These are phyloP conservation scores for Eimeria sp. DNA, from an alignment of 169 alveolate species.

Conservation along the genomic window DNA sequence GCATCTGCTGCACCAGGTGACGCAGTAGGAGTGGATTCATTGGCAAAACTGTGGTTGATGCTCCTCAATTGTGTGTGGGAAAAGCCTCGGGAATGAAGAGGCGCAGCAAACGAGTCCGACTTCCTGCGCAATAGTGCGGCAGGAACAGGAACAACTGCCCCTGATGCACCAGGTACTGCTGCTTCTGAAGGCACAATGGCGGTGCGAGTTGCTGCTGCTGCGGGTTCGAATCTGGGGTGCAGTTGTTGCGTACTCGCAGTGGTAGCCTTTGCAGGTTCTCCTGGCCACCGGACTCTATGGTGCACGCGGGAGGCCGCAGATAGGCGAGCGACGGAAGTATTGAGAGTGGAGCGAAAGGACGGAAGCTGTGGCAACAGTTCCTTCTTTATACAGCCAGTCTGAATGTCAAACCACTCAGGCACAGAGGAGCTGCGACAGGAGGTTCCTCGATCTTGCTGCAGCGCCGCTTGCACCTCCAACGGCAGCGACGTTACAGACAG, in stretches of 20 bases:
- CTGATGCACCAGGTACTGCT: not conserved
- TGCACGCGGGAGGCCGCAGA: conserved; percentile 36
- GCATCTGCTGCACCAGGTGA: not conserved
- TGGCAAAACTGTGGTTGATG: not conserved
- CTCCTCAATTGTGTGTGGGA: not conserved
- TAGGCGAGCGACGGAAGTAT: conserved; percentile 25
- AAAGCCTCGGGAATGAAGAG: not conserved
- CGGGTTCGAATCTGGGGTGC: not conserved
- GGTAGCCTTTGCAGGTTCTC: conserved; percentile 39
- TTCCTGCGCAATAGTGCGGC: not conserved
- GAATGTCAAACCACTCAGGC: conserved; percentile 52
- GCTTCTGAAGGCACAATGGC: not conserved
- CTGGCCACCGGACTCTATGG: conserved; percentile 58
- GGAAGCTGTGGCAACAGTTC: conserved; percentile 50
- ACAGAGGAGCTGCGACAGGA: not conserved
- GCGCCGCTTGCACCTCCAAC: conserved; percentile 55
- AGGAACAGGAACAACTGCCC: not conserved
- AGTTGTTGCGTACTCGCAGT: not conserved
- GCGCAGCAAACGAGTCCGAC: not conserved
- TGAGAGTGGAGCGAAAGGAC: conserved; percentile 23
- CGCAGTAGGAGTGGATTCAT: not conserved
- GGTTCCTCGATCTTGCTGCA: not conserved
- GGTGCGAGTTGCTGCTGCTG: not conserved
- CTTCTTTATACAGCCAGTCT: conserved; percentile 18
- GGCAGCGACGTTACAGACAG: conserved; percentile 39